Evolutionary conservation across 495 filamentous ascomycete genomes (phyloP).

Genomic region (Aspergillus conjunctus): DNA sequence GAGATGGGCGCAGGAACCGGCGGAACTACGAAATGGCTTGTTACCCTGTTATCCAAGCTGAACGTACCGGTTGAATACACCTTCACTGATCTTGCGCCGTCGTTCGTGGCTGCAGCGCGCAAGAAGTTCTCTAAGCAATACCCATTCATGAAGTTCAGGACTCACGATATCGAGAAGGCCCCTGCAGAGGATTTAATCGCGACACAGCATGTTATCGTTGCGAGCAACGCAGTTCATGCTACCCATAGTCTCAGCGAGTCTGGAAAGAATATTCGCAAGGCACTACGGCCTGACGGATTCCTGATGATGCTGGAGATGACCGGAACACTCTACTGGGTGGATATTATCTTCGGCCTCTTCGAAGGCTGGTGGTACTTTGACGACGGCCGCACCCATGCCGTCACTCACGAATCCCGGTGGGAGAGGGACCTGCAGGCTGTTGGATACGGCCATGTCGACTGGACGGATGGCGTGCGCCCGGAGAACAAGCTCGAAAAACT

Average conservation of each 20-base stretch:
- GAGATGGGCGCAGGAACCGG: conserved; percentile 49
- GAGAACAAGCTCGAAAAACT: conserved; percentile 41
- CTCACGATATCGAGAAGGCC: conserved; percentile 34
- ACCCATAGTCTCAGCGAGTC: conserved; percentile 35
- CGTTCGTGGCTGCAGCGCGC: conserved; percentile 38
- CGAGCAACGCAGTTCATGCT: conserved; percentile 50
- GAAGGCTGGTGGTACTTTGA: conserved; percentile 55
- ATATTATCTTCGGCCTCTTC: conserved; percentile 49
- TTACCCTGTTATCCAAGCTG: conserved; percentile 32
- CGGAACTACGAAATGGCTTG: conserved; percentile 39
- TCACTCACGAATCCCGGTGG: conserved; percentile 36
- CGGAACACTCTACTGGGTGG: conserved; percentile 36
- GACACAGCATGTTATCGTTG: conserved; percentile 38
- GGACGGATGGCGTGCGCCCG: conserved; percentile 41
- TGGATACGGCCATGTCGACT: conserved; percentile 49
- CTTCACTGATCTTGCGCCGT: conserved; percentile 46
- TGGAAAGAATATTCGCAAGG: conserved; percentile 28
- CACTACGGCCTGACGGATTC: conserved; percentile 38
- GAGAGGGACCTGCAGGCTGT: conserved; percentile 33
- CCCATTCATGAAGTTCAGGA: conserved; percentile 32
- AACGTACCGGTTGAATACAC: conserved; percentile 42
- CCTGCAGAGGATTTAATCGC: conserved; percentile 16
- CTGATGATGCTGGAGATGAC: conserved; percentile 44
- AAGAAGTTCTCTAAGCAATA: conserved; percentile 30
- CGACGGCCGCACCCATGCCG: conserved; percentile 48